Evolutionary conservation across 1,284 basidiomycete genomes (phyloP).

Genomic region (Leccinum fallax): DNA sequence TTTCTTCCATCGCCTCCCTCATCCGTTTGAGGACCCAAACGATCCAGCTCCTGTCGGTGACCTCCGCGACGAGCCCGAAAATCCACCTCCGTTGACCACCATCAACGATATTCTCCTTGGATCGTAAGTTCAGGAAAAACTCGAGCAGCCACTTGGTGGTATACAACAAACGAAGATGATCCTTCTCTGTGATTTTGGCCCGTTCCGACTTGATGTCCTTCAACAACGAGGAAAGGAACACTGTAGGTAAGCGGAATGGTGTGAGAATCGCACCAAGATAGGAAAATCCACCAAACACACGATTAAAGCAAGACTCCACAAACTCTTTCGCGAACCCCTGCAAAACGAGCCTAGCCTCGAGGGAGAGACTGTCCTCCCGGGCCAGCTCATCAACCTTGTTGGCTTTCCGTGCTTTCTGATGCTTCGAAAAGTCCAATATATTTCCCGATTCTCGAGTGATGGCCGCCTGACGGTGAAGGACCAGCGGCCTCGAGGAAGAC

Average conservation of each 20-base stretch:
- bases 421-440: conserved; percentile 81
- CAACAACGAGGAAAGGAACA: conserved; percentile 80
- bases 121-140: conserved; percentile 72
- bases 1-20: conserved; percentile 85
- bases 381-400: conserved; percentile 76
- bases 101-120: conserved; percentile 42
- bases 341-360: conserved; percentile 70
- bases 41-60: conserved; percentile 84
- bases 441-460: conserved; percentile 73
- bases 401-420: conserved; percentile 59
- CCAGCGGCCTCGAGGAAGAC: conserved; percentile 49
- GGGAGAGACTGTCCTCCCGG: conserved; percentile 69
- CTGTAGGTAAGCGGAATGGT: conserved; percentile 43
- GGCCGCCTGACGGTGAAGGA: conserved; percentile 85
- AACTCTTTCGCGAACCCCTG: conserved; percentile 73
- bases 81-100: conserved; percentile 49
- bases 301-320: conserved; percentile 82
- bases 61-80: conserved; percentile 80
- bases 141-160: conserved; percentile 88
- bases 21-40: conserved; percentile 89
- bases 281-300: conserved; percentile 50
- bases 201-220: conserved; percentile 93
- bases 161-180: conserved; percentile 83
- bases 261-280: conserved; percentile 13
- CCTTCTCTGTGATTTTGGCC: conserved; percentile 86